Evolutionary conservation across 306 rosid genomes (phyloP).

Genomic region (Dicorynia guianensis): DNA sequence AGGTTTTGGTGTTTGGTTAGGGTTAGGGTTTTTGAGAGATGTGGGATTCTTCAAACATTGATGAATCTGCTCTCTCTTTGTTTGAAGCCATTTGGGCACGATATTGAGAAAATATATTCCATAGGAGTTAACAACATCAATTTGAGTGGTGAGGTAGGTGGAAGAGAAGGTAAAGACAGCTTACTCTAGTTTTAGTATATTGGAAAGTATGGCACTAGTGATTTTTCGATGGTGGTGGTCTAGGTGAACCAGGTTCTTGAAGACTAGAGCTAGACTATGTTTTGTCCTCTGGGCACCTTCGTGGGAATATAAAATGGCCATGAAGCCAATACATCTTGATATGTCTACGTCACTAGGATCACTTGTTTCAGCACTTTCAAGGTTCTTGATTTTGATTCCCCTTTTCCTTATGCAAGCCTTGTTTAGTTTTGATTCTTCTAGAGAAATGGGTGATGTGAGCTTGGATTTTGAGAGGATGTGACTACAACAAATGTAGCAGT

Average conservation of each 20-base stretch:
- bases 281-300: slow-evolving; percentile 81
- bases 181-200: slow-evolving; percentile 70
- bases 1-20: slow-evolving; percentile 43
- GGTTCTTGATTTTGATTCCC: slow-evolving; percentile 53
- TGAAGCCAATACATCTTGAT: slow-evolving; percentile 74
- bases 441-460: too few relatives aligned
- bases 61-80: slow-evolving; percentile 85
- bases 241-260: slow-evolving; percentile 82
- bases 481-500: too few relatives aligned
- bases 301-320: slow-evolving; percentile 84
- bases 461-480: too few relatives aligned
- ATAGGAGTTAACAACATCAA: slow-evolving; percentile 50
- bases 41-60: slow-evolving; percentile 88
- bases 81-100: slow-evolving; percentile 76
- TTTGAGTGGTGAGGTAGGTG: slow-evolving; percentile 34
- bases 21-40: slow-evolving; percentile 77
- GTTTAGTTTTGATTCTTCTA: slow-evolving; percentile 23
- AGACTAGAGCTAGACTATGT: slow-evolving; percentile 79
- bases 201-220: slow-evolving; percentile 70
- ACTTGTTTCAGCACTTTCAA: slow-evolving; percentile 68
- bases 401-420: not conserved
- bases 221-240: slow-evolving; percentile 82
- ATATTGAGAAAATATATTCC: slow-evolving; percentile 47
- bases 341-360: slow-evolving; percentile 71
- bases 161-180: slow-evolving; percentile 57